These are phyloP conservation scores for Gonium pectorale DNA, from an alignment of 139 green algal genomes.

Conservation along the genomic window DNA sequence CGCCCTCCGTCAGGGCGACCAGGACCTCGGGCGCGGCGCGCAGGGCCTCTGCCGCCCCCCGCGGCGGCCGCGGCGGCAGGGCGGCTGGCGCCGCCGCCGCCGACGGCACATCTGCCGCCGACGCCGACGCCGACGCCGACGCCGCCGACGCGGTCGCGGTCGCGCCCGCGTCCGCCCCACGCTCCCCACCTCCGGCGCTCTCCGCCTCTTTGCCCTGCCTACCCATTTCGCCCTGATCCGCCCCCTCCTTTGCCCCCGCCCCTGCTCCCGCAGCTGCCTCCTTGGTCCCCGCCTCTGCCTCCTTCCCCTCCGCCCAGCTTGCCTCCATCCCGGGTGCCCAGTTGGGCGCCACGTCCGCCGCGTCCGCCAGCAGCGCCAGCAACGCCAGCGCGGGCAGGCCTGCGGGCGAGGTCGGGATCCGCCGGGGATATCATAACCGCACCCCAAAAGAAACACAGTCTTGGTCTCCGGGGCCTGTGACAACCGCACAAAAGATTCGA, in stretches of 20 bases:
- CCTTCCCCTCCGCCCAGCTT: background rate
- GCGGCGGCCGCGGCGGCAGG: background rate
- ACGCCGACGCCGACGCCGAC: background rate
- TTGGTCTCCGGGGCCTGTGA: too few relatives aligned
- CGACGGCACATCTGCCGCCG: background rate
- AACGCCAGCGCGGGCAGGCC: slow-evolving; percentile 31
- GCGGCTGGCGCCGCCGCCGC: background rate
- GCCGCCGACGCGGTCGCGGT: background rate
- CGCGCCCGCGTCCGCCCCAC: background rate
- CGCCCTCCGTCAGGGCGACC: background rate
- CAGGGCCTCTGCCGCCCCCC: background rate
- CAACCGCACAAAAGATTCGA: too few relatives aligned
- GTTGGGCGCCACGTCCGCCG: background rate
- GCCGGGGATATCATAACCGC: background rate
- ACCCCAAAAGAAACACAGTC: too few relatives aligned
- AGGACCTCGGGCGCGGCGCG: background rate
- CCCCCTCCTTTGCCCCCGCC: background rate
- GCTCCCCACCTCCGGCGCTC: background rate
- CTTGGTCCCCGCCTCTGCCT: background rate
- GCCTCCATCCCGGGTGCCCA: background rate
- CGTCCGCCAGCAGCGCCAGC: slow-evolving; percentile 32
- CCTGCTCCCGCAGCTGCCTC: background rate
- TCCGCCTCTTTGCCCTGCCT: background rate
- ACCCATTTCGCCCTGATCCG: too few relatives aligned
- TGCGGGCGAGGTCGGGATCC: background rate